Percentiles rank a stretch among this genome's conserved stretches.
These are phyloP conservation scores for Neonectria sp. DNA, from an alignment of 2,329 filamentous ascomycete genomes.

Conservation along the genomic window DNA sequence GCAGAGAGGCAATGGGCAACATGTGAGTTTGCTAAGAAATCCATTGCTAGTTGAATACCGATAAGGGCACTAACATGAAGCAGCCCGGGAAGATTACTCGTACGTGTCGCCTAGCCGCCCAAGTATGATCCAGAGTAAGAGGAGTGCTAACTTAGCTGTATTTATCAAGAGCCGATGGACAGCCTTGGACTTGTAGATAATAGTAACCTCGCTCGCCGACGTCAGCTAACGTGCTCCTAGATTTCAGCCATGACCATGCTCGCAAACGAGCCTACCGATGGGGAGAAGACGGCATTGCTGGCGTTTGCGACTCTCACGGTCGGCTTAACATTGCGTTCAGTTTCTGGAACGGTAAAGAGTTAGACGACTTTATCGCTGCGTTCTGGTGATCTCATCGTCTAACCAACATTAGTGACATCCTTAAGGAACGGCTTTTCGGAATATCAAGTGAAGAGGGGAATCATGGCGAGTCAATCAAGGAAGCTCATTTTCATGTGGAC, in stretches of 20 bases:
- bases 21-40: conserved; percentile 67
- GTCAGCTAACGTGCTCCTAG: conserved; percentile 61
- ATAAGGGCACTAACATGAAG: neutral
- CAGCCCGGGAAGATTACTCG: conserved; percentile 88
- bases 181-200: conserved; percentile 89
- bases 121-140: neutral
- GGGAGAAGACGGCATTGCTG: conserved; percentile 97
- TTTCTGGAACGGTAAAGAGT: conserved; percentile 99
- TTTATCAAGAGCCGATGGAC: conserved; percentile 77
- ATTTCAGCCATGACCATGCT: conserved; percentile 95
- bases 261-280: conserved; percentile 91
- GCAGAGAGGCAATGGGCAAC: conserved; percentile 97
- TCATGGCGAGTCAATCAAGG: conserved; percentile 96
- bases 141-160: neutral
- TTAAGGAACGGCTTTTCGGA: conserved; percentile 96
- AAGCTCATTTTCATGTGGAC: conserved; percentile 96
- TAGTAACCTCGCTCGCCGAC: conserved; percentile 4
- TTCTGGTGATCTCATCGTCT: conserved; percentile 49
- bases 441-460: conserved; percentile 97
- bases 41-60: too few relatives aligned
- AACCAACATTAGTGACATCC: conserved; percentile 77
- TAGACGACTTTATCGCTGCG: conserved; percentile 29
- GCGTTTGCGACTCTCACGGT: conserved; percentile 92
- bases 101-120: neutral
- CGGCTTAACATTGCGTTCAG: conserved; percentile 93